phyloP scores from a whole-genome alignment of 495 filamentous ascomycete genomes.

The Pseudoneurospora amorphoporcata region DNA sequence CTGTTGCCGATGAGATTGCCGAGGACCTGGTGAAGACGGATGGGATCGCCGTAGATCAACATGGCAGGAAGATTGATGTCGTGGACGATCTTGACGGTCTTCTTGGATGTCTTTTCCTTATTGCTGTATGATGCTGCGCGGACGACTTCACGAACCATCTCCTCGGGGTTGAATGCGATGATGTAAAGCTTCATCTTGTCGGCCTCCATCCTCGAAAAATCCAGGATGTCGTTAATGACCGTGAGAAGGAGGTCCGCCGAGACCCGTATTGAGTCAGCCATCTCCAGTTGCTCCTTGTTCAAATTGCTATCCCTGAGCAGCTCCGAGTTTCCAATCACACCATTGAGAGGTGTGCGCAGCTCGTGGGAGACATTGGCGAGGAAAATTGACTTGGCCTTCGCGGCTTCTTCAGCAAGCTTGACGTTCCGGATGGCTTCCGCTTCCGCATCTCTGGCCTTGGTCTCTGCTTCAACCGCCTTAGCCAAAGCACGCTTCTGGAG shows the following conservation, averaged over 20 bases:
- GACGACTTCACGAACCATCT: conserved; percentile 81
- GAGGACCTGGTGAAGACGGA: conserved; percentile 83
- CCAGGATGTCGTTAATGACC: conserved; percentile 89
- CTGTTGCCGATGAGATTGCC: conserved; percentile 90
- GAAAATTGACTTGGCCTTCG: conserved; percentile 85
- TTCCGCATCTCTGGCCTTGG: conserved; percentile 74
- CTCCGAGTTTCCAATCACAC: conserved; percentile 85
- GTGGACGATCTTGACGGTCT: conserved; percentile 51
- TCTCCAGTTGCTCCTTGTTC: conserved; percentile 74
- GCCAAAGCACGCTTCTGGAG: conserved; percentile 73
- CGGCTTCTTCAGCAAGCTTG: conserved; percentile 81
- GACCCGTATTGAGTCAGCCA: conserved; percentile 84
- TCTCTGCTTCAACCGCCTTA: conserved; percentile 69
- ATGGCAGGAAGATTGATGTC: conserved; percentile 67
- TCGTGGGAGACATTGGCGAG: conserved; percentile 88
- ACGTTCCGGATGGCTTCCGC: conserved; percentile 77
- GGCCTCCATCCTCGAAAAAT: conserved; percentile 88
- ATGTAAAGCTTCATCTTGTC: conserved; percentile 92
- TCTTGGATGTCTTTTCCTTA: conserved; percentile 54
- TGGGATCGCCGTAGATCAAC: conserved; percentile 82
- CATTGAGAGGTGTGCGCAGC: conserved; percentile 75
- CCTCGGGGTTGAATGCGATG: conserved; percentile 72
- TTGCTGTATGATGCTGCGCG: conserved; percentile 80
- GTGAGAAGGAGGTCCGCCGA: conserved; percentile 86
- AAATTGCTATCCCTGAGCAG: conserved; percentile 68